phyloP scores from a whole-genome alignment of 176 grass and related monocot species.

The Neostapfia colusana region DNA sequence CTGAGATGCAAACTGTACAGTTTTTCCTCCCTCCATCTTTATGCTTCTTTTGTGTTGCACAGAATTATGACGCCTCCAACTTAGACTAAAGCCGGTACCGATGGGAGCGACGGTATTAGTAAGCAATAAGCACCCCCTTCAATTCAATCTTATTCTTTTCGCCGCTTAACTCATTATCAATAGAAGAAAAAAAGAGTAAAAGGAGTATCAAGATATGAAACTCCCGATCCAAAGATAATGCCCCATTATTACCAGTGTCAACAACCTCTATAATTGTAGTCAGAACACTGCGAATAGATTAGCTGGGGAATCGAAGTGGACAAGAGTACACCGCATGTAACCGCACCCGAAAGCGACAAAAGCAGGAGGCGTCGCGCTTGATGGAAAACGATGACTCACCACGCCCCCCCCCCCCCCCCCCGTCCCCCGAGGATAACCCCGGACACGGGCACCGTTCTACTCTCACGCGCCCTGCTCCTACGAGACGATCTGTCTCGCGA shows the following conservation, averaged over 20 bases:
- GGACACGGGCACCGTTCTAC: conserved; percentile 17
- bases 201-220: not conserved
- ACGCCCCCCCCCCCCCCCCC: not conserved
- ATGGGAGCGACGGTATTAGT: too few species aligned
- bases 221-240: not conserved
- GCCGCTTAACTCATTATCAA: not conserved
- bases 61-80: not conserved
- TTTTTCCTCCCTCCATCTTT: not conserved
- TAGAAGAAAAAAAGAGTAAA: too few species aligned
- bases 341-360: conserved; percentile 26
- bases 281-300: not conserved
- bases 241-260: not conserved
- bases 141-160: not conserved
- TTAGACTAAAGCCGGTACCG: not conserved
- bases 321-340: not conserved
- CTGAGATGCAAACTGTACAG: not conserved
- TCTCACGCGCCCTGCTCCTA: conserved; percentile 17
- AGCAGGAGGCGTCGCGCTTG: conserved; percentile 12
- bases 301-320: not conserved
- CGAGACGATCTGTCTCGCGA: conserved; percentile 20
- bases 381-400: conserved; percentile 43
- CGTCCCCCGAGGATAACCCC: conserved; percentile 27
- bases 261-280: not conserved
- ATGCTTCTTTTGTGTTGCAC: not conserved
- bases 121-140: not conserved